These are phyloP conservation scores for Hygrocybe coccinea DNA, from an alignment of 768 basidiomycete genomes.

Conservation along the genomic window DNA sequence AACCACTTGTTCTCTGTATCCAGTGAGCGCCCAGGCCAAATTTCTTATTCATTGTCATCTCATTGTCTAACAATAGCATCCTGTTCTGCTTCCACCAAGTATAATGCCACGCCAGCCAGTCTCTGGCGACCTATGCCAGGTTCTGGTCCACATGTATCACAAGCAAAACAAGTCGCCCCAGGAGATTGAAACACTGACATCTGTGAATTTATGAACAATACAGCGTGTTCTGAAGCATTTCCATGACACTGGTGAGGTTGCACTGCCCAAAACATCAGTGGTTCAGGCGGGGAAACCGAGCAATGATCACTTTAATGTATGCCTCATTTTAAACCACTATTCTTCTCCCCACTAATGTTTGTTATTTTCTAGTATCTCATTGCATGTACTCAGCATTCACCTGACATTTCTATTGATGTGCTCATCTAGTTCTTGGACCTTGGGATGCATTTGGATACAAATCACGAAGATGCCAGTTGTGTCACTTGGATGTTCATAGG, in stretches of 20 bases:
- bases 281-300: neutral
- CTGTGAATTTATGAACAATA: neutral
- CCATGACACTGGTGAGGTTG: neutral
- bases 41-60: too few relatives aligned
- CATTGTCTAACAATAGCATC: too few relatives aligned
- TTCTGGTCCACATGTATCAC: neutral
- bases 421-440: neutral
- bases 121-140: neutral
- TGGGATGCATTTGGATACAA: neutral
- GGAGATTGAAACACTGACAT: neutral
- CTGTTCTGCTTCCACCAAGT: too few relatives aligned
- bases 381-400: neutral
- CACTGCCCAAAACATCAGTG: neutral
- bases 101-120: neutral
- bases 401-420: neutral
- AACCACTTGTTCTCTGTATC: too few relatives aligned
- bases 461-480: too few relatives aligned
- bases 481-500: too few relatives aligned
- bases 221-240: neutral
- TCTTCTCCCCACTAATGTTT: neutral
- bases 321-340: neutral
- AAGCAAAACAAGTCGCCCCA: neutral
- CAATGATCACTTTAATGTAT: neutral
- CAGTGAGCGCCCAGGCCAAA: too few relatives aligned
- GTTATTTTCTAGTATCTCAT: neutral